Base-by-base conservation (phyloP, 2,329 filamentous ascomycete genomes). In the Apiospora marii region DNA sequence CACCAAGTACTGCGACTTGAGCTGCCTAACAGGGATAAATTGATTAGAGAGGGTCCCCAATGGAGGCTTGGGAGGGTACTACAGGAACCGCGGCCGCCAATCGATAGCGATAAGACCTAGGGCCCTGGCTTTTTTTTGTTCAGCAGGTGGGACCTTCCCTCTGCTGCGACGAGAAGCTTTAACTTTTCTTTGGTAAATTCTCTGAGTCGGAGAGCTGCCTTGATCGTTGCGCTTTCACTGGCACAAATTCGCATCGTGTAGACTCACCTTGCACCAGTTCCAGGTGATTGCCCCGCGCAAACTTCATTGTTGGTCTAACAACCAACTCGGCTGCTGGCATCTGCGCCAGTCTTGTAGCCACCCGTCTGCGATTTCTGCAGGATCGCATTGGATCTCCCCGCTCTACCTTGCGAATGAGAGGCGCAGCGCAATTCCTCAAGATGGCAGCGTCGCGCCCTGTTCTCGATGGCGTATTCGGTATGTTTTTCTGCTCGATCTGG, bases 401-500 rank as follows among this genome's bases (percentile, higher is more conserved):
- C 34, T 41, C 58, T 64, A 48, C 67, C 14, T 69, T 53, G 48
- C 79, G 78, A 72, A 84, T 85, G 83, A 79, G 74, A 74, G 22
- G 75, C n/a, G 67, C 71, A 69, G 77, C 73, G 67, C 58, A 64
- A 4, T 68, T 80, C 44, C 64, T 84, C 71, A 89, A 82, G 80
- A 90, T 90, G 88, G 87, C 87, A 73, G 83, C 85, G 75, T 84
- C 87, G 76, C 82, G 76, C 72, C 74, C 83, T 76, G 82, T 88
- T 77, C 82, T 88, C 71, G 88, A 91, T 77, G 88, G 88, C 81
- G 85, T 90, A 76, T 89, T 90, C 78, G 88, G 88, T 90, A 85
- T 73, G 84, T 79, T 51, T 49, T 51, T 58, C 2, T 46, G 8
- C 37, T 2, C 64, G 43, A 41, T 10, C 19, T 14, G 30, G 16